These are phyloP conservation scores for Noccaea caerulescens DNA, from an alignment of 345 rosid species.

Conservation along the genomic window DNA sequence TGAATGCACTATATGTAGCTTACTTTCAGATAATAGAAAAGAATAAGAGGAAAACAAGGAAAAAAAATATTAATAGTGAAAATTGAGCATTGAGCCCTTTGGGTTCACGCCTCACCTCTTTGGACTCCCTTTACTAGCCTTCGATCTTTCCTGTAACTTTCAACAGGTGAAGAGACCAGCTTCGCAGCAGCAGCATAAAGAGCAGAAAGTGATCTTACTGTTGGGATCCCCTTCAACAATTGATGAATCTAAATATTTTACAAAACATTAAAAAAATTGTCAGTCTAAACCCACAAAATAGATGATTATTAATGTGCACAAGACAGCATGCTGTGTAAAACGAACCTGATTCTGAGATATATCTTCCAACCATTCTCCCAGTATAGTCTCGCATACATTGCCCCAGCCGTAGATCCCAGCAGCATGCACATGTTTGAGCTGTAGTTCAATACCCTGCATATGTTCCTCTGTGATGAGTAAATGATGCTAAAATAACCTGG, in stretches of 20 bases:
- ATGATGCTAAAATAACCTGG: conserved; percentile 21
- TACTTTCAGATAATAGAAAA: conserved; percentile 6
- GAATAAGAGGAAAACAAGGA: background rate
- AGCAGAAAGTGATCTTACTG: conserved; percentile 76
- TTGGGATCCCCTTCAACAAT: conserved; percentile 71
- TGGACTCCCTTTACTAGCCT: conserved; percentile 88
- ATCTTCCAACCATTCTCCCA: conserved; percentile 96
- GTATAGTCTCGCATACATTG: conserved; percentile 75
- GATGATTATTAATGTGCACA: conserved; percentile 10
- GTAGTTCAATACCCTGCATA: conserved; percentile 85
- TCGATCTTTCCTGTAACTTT: conserved; percentile 82
- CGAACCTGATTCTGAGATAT: conserved; percentile 91
- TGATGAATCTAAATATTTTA: conserved; percentile 61
- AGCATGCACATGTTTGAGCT: conserved; percentile 90
- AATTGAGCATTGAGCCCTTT: conserved; percentile 13
- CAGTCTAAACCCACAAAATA: conserved; percentile 24
- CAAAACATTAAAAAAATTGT: conserved; percentile 11
- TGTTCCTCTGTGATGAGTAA: conserved; percentile 41
- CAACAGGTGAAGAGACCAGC: conserved; percentile 84
- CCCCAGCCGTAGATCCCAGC: conserved; percentile 90
- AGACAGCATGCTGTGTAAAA: background rate
- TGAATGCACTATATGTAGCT: conserved; percentile 20
- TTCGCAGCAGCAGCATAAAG: conserved; percentile 81
- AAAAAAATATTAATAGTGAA: conserved; percentile 3
- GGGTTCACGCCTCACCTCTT: conserved; percentile 65